Evolutionary conservation across 1,139 yeast species (phyloP).

Genomic region (Pichia sp.): DNA sequence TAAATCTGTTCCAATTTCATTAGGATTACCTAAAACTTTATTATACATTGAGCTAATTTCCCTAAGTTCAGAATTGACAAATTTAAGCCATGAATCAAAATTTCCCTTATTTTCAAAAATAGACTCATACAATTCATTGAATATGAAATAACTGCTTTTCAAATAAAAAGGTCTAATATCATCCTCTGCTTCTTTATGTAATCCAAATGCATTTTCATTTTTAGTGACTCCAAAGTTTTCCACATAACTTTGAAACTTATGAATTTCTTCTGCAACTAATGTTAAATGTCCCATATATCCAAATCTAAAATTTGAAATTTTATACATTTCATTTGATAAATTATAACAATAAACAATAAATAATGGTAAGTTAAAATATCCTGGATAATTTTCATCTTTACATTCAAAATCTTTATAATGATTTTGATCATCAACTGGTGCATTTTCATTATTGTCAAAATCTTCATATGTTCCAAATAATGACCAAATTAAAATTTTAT

Average conservation of each 20-base stretch:
- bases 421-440: slow-evolving; percentile 18
- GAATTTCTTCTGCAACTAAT: slow-evolving; percentile 92
- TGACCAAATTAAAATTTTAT: slow-evolving; percentile 30
- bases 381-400: slow-evolving; percentile 22
- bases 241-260: slow-evolving; percentile 57
- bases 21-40: slow-evolving; percentile 78
- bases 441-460: slow-evolving; percentile 13
- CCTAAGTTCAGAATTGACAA: slow-evolving; percentile 73
- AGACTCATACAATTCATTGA: slow-evolving; percentile 27
- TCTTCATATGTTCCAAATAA: slow-evolving; percentile 27
- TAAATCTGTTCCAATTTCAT: slow-evolving; percentile 22
- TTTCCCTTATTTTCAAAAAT: slow-evolving; percentile 28
- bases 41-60: slow-evolving; percentile 92
- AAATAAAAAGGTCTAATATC: slow-evolving; percentile 24
- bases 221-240: slow-evolving; percentile 30
- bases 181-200: slow-evolving; percentile 26
- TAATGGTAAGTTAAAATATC: slow-evolving; percentile 29
- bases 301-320: slow-evolving; percentile 52
- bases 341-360: slow-evolving; percentile 45
- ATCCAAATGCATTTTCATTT: slow-evolving; percentile 28
- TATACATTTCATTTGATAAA: slow-evolving; percentile 55
- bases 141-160: slow-evolving; percentile 27
- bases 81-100: slow-evolving; percentile 60
- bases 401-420: slow-evolving; percentile 13
- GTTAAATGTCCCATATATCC: slow-evolving; percentile 99